Evolutionary conservation across 352 stramenopile genomes (phyloP), one percentile per base, ranked within the genome.

Genomic region (Phytophthora constricta): DNA sequence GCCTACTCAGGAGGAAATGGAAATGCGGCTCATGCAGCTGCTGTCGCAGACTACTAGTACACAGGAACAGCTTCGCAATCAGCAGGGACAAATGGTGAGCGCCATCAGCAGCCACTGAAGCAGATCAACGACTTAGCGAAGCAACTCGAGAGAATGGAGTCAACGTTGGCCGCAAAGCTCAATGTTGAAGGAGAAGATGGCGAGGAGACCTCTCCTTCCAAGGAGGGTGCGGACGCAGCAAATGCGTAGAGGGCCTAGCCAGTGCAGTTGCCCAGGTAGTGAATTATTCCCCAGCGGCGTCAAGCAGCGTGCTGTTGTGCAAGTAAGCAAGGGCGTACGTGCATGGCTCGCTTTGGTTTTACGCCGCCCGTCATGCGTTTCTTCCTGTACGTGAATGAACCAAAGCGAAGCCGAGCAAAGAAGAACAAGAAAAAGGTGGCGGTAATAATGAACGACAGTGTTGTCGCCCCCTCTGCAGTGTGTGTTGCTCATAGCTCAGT

Each of bases 71-170:
- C 67, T 96, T 14, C 84, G 83, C 22, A 92, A 91, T 66, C 87
- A 94, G 61, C 87, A 96, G 65, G 83, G 77, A 4, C 83, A 92
- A 43, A 96, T 96, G 87, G 86, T 94, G 34, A 82, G 79, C 65
- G 84, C 87, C 34, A 90, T 96, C 52, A 82, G 70, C 66, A 82
- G 74, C 20, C 87, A 96, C 66, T 89, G 28, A 87, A 93, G 69
- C 87, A 94, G 75, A 94, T 96, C 58, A 87, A 72, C 58, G 80
- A 90, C 48, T 62, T 96, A 23, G 86, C 87, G 19, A 92, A 93
- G 73, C 86, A 96, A 62, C 76, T 96, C 41, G 81, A 92, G 65
- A 82, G 86, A 23, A 96, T 96, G 80, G 87, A 96, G 71, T 84
- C 68, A 37, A 91, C 86, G 27, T 70, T 94, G 22, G 74, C 81